Base-by-base conservation (phyloP, 306 rosid genomes). In the Inga laurina region DNA sequence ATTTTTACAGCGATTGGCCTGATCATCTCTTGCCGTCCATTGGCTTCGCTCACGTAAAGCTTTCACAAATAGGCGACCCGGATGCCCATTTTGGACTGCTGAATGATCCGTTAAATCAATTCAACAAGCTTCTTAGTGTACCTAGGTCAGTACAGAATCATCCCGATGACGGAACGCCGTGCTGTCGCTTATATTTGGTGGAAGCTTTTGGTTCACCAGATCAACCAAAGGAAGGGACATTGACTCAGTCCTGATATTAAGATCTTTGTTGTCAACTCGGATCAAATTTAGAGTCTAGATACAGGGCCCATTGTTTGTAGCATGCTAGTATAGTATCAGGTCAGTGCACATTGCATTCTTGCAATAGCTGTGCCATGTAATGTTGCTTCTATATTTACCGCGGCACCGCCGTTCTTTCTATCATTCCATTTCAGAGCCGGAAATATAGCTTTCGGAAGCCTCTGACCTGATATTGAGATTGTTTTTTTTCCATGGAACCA, bases 1-100 rank as follows among this genome's bases (percentile, higher is more conserved):
- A 92, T 82, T 93, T 96, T 90, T 96, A 96, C 85, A 89, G 99
- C 82, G 99, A 96, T 84, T 96, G 99, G 98, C 99, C 99, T 4
- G 99, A 93, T 62, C 94, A 92, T 77, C 98, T 96, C 82, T 87
- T 96, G 49, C 99, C 99, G 81, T 91, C 98, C 56, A 90, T 96
- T 48, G 99, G 98, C 35, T 96, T 93, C 86, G 73, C 90, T 39
- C 84, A 82, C 45, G 98, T 94, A 34, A 89, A 83, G 76, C 97
- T 96, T 78, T 93, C 99, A 48, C 99, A 96, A 81, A 96, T 93
- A 88, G 99, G 98, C 27, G 99, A 96, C 64, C 98, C 98, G 75
- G 99, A 96, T 87, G 99, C 99, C 61, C 88, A 93, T 89, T 96
- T 96, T 81, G 99, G 98, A 57, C 92, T 96, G 74, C 64, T 92